Conservation (phyloP, 345 rosid genomes). For the Geranium rotundifolium region DNA sequence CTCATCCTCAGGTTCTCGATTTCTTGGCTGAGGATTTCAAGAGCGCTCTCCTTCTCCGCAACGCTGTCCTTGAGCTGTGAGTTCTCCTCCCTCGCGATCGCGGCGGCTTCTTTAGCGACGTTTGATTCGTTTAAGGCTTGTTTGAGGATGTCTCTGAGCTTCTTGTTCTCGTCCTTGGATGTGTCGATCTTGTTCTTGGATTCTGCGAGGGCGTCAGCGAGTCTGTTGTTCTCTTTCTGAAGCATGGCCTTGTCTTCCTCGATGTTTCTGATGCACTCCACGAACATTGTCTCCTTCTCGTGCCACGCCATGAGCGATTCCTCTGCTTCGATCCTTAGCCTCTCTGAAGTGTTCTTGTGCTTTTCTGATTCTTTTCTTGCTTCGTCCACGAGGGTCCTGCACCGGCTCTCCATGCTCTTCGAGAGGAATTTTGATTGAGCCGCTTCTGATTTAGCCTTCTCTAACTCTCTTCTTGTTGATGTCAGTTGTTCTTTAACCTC, state of each 20-base stretch:
- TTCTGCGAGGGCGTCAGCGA: conserved; percentile 32
- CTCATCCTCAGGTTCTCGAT: conserved; percentile 57
- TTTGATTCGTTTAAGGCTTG: conserved; percentile 84
- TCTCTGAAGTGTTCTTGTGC: conserved; percentile 44
- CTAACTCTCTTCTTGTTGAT: conserved; percentile 29
- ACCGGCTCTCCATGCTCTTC: conserved; percentile 21
- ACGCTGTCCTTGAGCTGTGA: conserved; percentile 28
- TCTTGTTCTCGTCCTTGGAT: conserved; percentile 53
- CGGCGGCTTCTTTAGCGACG: conserved; percentile 78
- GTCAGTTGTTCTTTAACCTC: conserved; percentile 45
- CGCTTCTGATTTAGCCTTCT: conserved; percentile 21
- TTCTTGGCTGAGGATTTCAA: conserved; percentile 44
- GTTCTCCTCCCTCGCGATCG: conserved; percentile 58
- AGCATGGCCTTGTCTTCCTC: conserved; percentile 56
- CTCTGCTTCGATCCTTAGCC: conserved; percentile 67
- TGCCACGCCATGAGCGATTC: conserved; percentile 68
- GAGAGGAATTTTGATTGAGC: conserved; percentile 23
- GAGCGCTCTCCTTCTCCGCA: conserved; percentile 24
- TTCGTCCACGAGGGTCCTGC: conserved; percentile 21
- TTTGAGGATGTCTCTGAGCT: conserved; percentile 66
- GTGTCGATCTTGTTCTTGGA: conserved; percentile 33
- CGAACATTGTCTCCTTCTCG: conserved; percentile 63
- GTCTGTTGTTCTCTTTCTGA: conserved; percentile 34
- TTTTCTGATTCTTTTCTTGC: conserved; percentile 42
- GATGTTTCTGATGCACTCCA: conserved; percentile 48